Conservation (phyloP, 805 yeast genomes). For the Myxozyma melibiosi region DNA sequence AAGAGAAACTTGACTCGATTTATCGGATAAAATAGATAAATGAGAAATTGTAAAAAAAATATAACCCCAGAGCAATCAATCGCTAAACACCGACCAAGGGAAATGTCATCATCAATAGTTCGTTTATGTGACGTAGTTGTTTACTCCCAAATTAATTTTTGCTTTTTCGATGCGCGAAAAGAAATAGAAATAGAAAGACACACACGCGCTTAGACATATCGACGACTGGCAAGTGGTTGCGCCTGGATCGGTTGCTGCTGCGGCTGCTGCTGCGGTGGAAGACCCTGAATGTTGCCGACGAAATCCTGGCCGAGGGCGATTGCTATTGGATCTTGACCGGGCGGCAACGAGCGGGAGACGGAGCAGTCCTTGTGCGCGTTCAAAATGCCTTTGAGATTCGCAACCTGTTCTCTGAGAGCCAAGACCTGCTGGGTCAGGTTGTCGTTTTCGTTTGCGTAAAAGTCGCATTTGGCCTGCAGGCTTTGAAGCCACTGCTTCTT, state of each 20-base stretch:
- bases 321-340: constrained; percentile 31
- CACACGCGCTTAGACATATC: background rate
- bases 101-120: too few species aligned
- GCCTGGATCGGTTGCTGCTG: constrained; percentile 1
- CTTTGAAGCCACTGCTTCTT: constrained; percentile 85
- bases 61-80: too few species aligned
- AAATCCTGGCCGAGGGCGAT: constrained; percentile 30
- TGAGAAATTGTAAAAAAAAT: too few species aligned
- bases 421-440: constrained; percentile 60
- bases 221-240: background rate
- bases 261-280: constrained; percentile 10
- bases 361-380: constrained; percentile 54
- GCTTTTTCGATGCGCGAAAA: too few species aligned
- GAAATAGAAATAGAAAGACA: too few species aligned
- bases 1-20: too few species aligned
- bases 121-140: too few species aligned
- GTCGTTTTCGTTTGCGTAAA: constrained; percentile 70
- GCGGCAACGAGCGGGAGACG: constrained; percentile 30
- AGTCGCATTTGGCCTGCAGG: constrained; percentile 77
- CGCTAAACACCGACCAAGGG: too few species aligned
- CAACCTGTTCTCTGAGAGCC: constrained; percentile 61
- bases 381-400: constrained; percentile 52
- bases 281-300: constrained; percentile 6
- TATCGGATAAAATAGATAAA: too few species aligned
- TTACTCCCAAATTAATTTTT: too few species aligned